Evolutionary conservation across 495 filamentous ascomycete species (phyloP), one percentile per base, ranked within the genome.

Genomic region (Xylaria intraflava): DNA sequence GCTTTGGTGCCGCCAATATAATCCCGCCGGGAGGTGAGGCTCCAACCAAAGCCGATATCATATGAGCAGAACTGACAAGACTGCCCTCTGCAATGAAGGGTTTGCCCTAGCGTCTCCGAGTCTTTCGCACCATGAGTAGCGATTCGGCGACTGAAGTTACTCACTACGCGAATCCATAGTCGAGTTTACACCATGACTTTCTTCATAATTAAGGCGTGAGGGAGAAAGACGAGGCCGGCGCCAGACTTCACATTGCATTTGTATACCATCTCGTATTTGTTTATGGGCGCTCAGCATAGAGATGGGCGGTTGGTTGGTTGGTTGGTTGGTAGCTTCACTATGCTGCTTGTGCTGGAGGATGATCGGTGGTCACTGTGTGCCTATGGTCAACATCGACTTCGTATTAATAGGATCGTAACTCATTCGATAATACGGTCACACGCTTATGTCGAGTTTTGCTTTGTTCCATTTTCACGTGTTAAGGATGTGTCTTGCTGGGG

Each of bases 41-140:
- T 26, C 29, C 51, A 33, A 10, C 17, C 3, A 20, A 30, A 33
- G 27, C 16, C 35, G 26, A 24, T 47, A 33, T 16, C 27, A 33
- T 26, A 27, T 33, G 16, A 33, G 8, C 26, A n/a, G 12, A 23
- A 29, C 38, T 48, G 52, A 55, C 27, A 23, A 43, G 36, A 27
- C 27, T 22, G 14, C 9, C 33, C 3, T 27, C 14, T 44, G 29
- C 29, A 43, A 55, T 24, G 30, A 54, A 47, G 52, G 33, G n/a
- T 55, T 24, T 36, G 45, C 45, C 17, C 43, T 36, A 36, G 52
- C 36, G 27, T 17, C 38, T 36, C 33, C 52, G 30, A 49, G 44
- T 31, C 43, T 44, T 14, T 33, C 44, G 4, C 52, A 30, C 10
- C 17, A 14, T 30, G 23, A 17, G 31, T 12, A 45, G 39, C 35